Percentiles rank a stretch among this genome's conserved stretches.
Conservation (phyloP, 2,329 filamentous ascomycete species). For the Aspergillus phoenicis region DNA sequence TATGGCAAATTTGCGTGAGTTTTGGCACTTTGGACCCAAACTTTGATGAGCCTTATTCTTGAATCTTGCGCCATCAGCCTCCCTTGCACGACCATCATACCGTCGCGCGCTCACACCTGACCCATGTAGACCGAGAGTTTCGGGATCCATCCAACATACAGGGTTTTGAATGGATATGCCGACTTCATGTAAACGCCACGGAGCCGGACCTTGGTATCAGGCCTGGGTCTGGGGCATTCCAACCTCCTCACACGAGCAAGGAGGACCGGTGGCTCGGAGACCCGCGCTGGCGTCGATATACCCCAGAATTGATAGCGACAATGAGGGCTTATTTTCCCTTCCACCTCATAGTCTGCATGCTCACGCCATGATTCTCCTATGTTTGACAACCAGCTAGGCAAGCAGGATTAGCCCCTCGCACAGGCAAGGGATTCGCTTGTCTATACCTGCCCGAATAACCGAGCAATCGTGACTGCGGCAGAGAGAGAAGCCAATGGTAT, state of each 20-base stretch:
- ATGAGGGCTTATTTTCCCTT: background rate
- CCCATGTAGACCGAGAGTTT: too few relatives aligned
- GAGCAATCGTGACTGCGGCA: background rate
- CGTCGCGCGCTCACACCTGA: too few relatives aligned
- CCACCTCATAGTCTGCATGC: background rate
- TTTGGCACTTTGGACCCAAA: too few relatives aligned
- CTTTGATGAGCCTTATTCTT: too few relatives aligned
- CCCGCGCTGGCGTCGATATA: background rate
- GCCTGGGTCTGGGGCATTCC: background rate
- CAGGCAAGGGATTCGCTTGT: background rate
- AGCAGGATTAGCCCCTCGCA: background rate
- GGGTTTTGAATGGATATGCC: background rate
- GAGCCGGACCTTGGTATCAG: background rate
- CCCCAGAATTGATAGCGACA: background rate
- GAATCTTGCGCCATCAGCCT: too few relatives aligned
- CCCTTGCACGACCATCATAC: too few relatives aligned
- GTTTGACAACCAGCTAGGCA: background rate
- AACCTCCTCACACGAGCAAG: background rate
- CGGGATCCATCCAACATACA: background rate
- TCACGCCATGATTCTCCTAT: background rate
- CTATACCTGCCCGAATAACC: background rate
- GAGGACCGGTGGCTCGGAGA: background rate
- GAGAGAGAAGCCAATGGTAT: background rate
- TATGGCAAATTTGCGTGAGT: too few relatives aligned
- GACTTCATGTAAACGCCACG: background rate